Conservation (phyloP, 2,329 filamentous ascomycete species). For the Monilinia aucupariae region DNA sequence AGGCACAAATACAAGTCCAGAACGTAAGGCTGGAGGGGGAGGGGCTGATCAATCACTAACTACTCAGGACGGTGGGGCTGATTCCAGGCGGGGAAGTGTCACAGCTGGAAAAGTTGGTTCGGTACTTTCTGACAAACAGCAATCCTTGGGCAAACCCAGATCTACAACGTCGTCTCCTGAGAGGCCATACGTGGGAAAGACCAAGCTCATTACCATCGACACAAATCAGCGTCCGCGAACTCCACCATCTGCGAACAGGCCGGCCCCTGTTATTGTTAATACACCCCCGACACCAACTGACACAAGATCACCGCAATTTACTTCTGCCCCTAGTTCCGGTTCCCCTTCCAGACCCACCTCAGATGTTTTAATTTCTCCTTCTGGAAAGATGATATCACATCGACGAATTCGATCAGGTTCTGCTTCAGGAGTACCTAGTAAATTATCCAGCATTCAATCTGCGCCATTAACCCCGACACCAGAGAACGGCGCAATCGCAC, state of each 20-base stretch:
- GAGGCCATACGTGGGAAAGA: conserved; percentile 28
- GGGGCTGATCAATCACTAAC: conserved; percentile 18
- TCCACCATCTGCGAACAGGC: conserved; percentile 30
- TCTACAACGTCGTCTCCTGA: conserved; percentile 30
- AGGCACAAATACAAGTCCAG: conserved; percentile 44
- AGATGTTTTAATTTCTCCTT: conserved; percentile 56
- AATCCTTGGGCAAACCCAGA: conserved; percentile 18
- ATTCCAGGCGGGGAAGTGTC: conserved; percentile 29
- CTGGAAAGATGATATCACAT: conserved; percentile 70
- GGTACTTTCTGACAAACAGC: conserved; percentile 32
- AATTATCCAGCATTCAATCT: conserved; percentile 71
- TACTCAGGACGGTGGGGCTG: conserved; percentile 24
- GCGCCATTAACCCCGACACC: conserved; percentile 70
- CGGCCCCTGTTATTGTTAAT: conserved; percentile 53
- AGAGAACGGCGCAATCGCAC: conserved; percentile 53
- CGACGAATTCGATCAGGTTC: conserved; percentile 55
- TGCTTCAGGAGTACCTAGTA: conserved; percentile 59
- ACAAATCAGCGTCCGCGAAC: conserved; percentile 30
- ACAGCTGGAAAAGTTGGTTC: conserved; percentile 30
- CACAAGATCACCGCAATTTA: conserved; percentile 30
- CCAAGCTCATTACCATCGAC: conserved; percentile 26
- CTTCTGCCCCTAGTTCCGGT: conserved; percentile 28
- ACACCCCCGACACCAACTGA: conserved; percentile 62
- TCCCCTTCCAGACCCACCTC: conserved; percentile 22
- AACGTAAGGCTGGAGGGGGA: conserved; percentile 33